Evolutionary conservation across 257 asterid species (phyloP), one percentile per base, ranked within the genome.

Genomic region (Agastache rugosa): DNA sequence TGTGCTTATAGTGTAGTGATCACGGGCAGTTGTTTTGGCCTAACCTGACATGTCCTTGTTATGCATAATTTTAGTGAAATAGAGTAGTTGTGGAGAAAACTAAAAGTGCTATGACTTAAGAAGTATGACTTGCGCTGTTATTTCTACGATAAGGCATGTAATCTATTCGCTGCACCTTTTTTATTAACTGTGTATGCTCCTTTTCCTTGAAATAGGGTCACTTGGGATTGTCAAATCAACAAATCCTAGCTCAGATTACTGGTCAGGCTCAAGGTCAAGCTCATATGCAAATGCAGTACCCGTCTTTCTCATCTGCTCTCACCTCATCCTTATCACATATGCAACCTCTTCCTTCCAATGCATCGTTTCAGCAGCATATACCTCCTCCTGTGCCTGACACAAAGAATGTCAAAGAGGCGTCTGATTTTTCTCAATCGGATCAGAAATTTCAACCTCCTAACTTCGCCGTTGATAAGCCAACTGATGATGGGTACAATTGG

Each of bases 401-500:
- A 4, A 75, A 67, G 58, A 61, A 16, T 55, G 17, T 45, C 44
- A 72, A 63, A 16, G 84, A 83, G 55, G 60, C 69, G 0, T 41
- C 79, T 27, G 77, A 77, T 19, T 59, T 63, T 63, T 59, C 82
- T 69, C 75, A 19, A 34, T 12, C 78, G 22, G 84, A 79, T 63
- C 82, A 79, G 71, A 79, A 74, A 59, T 11, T 17, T 62, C 84
- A 73, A 64, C 78, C 74, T 64, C 44, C 75, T 12, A 80, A 75
- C 82, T 10, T 71, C n/a, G 23, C 45, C 16, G 80, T 78, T 2
- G 88, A 84, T 61, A 84, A 84, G 58, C 88, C 88, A 16, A 55
- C 87, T 51, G 88, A 85, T 17, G 96, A 87, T 67, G 96, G 91
- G 15, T 89, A 85, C 75, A 87, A 86, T 53, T 89, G 96, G 96